Conservation (phyloP, 768 basidiomycete species). For the Boletus reticulatus region DNA sequence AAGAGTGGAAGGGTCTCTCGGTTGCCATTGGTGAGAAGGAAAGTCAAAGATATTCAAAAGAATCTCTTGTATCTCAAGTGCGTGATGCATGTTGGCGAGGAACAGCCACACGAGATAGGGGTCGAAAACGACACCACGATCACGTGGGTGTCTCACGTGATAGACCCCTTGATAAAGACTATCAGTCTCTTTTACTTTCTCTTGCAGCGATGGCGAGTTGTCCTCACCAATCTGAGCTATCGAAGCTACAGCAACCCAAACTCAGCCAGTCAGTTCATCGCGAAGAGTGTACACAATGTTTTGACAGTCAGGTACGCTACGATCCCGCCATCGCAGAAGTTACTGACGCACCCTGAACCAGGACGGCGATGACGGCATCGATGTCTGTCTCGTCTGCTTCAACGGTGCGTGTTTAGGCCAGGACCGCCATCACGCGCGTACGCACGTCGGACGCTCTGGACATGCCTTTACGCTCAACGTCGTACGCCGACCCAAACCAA, state of each 20-base stretch:
- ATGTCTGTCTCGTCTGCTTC: constrained; percentile 92
- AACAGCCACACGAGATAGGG: too few relatives aligned
- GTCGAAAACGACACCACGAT: too few relatives aligned
- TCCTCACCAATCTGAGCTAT: constrained; percentile 51
- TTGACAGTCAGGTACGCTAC: constrained; percentile 77
- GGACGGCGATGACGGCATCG: constrained; percentile 74
- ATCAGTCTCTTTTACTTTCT: not conserved
- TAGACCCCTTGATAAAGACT: not conserved
- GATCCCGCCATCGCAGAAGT: constrained; percentile 3
- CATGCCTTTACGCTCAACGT: constrained; percentile 83
- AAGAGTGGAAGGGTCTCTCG: too few relatives aligned
- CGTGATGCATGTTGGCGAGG: too few relatives aligned
- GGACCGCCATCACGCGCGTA: constrained; percentile 67
- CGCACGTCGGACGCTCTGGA: constrained; percentile 68
- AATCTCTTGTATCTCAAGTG: too few relatives aligned
- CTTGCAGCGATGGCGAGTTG: constrained; percentile 36
- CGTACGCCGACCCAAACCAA: constrained; percentile 61
- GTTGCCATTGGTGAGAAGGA: too few relatives aligned
- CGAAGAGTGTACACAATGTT: constrained; percentile 97
- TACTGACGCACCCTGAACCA: constrained; percentile 27
- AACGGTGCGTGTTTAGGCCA: constrained; percentile 81
- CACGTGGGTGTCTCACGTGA: constrained; percentile 2
- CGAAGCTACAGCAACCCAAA: constrained; percentile 51
- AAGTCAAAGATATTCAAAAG: too few relatives aligned
- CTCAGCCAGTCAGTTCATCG: constrained; percentile 75